Percentiles rank a stretch among this genome's conserved stretches.
These are phyloP conservation scores for Vanrija humicola DNA, from an alignment of 1,284 basidiomycete species.

Conservation along the genomic window DNA sequence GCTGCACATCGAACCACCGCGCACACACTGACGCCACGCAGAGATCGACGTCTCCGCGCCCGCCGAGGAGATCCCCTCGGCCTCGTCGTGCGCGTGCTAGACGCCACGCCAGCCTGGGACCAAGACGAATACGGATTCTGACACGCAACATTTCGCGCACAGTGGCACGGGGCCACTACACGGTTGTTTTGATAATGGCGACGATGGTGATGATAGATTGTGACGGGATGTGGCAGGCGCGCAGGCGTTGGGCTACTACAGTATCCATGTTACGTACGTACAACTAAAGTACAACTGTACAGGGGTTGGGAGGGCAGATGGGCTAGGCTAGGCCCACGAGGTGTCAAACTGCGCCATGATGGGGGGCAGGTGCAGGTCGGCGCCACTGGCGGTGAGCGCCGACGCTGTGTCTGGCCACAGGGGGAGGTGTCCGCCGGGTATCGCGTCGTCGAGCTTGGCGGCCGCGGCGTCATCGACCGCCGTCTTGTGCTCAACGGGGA, in stretches of 20 bases:
- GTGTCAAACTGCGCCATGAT: too few relatives aligned
- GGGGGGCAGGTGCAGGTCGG: too few relatives aligned
- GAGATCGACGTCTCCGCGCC: slow-evolving; percentile 49
- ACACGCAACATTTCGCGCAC: too few relatives aligned
- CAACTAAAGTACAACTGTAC: too few relatives aligned
- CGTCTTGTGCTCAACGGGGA: neutral
- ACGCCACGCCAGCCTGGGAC: neutral
- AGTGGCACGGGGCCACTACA: neutral
- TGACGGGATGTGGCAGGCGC: neutral
- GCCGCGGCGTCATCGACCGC: neutral
- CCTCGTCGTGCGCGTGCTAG: slow-evolving; percentile 46
- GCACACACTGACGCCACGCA: slow-evolving; percentile 13
- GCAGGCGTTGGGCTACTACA: too few relatives aligned
- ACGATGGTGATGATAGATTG: neutral
- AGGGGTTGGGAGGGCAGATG: too few relatives aligned
- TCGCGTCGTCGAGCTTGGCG: too few relatives aligned
- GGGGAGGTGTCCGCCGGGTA: neutral
- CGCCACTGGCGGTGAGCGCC: neutral
- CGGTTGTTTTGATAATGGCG: neutral
- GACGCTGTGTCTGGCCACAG: slow-evolving; percentile 12
- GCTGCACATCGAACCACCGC: neutral
- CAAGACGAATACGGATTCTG: neutral
- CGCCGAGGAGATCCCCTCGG: slow-evolving; percentile 38
- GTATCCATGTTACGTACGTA: too few relatives aligned
- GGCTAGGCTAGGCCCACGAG: too few relatives aligned